phyloP scores from a whole-genome alignment of 345 rosid species.

The Bruguiera parviflora region DNA sequence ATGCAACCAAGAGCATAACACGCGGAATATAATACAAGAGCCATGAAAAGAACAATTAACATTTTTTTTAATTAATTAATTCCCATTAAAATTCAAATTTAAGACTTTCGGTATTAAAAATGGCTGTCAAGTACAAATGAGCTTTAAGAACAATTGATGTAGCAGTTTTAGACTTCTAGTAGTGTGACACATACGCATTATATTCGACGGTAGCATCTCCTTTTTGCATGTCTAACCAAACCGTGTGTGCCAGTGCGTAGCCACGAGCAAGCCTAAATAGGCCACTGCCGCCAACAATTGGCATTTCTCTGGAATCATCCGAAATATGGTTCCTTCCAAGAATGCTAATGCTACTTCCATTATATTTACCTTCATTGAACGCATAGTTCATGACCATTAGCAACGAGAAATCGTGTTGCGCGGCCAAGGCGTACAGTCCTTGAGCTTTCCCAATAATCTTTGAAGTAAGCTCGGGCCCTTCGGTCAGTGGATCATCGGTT shows the following conservation, averaged over 20 bases:
- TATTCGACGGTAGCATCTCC: slow-evolving; percentile 45
- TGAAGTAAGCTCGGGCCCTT: slow-evolving; percentile 31
- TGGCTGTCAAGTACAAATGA: too few relatives aligned
- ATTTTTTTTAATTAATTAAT: not conserved
- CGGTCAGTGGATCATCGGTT: slow-evolving; percentile 36
- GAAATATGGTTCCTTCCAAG: slow-evolving; percentile 18
- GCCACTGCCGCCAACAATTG: slow-evolving; percentile 27
- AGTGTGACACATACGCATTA: slow-evolving; percentile 33
- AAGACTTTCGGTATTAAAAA: too few relatives aligned
- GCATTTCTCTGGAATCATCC: slow-evolving; percentile 24
- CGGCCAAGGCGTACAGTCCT: slow-evolving; percentile 24
- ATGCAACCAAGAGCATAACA: slow-evolving; percentile 9
- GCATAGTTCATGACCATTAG: slow-evolving; percentile 17
- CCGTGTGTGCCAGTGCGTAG: slow-evolving; percentile 21
- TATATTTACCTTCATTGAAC: slow-evolving; percentile 18
- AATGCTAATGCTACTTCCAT: slow-evolving; percentile 28
- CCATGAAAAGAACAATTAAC: slow-evolving; percentile 20
- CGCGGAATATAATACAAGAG: slow-evolving; percentile 8
- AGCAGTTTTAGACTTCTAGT: not conserved
- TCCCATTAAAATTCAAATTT: too few relatives aligned
- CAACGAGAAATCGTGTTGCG: slow-evolving; percentile 5
- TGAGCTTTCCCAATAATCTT: slow-evolving; percentile 44
- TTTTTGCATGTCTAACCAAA: slow-evolving; percentile 2
- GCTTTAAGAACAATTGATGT: slow-evolving; percentile 12
- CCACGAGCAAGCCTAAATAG: slow-evolving; percentile 26